phyloP scores from a whole-genome alignment of 1,139 yeast species.

The Suhomyces panamericanus region DNA sequence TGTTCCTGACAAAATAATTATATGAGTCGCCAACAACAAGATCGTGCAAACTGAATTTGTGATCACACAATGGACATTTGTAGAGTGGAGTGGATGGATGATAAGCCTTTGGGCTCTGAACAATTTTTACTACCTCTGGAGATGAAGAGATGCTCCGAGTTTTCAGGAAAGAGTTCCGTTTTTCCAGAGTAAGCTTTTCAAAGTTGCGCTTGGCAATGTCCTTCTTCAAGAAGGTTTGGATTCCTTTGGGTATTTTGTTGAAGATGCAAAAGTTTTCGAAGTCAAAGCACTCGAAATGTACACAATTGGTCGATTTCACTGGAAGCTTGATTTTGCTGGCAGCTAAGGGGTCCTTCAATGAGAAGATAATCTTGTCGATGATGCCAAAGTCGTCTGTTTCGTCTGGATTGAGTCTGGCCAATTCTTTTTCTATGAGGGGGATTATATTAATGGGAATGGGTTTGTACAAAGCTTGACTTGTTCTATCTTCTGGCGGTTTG shows the following conservation, averaged over 20 bases:
- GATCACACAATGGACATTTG: conserved; percentile 46
- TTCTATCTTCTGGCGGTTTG: too few species aligned
- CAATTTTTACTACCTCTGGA: conserved; percentile 8
- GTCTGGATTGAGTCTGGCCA: conserved; percentile 12
- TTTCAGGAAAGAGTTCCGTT: conserved; percentile 6
- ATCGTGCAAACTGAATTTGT: conserved; percentile 35
- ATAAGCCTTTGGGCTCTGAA: conserved; percentile 7
- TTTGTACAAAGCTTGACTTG: conserved; percentile 6
- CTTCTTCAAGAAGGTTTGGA: conserved; percentile 27
- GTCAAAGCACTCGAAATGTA: conserved; percentile 51
- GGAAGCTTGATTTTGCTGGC: conserved; percentile 43
- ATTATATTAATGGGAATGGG: conserved; percentile 18
- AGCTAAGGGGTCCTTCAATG: conserved; percentile 21
- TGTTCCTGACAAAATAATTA: conserved; percentile 44
- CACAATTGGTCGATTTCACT: conserved; percentile 38
- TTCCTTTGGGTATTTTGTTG: conserved; percentile 36
- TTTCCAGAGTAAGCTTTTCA: conserved; percentile 22
- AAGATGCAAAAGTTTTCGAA: conserved; percentile 44
- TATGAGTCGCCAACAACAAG: conserved; percentile 42
- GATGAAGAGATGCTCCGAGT: conserved; percentile 5
- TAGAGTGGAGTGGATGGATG: conserved; percentile 27
- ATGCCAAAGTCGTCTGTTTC: conserved; percentile 17
- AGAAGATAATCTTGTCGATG: conserved; percentile 17
- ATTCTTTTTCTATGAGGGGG: conserved; percentile 18
- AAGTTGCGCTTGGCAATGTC: conserved; percentile 27